Base-by-base conservation (phyloP, 257 asterid species). In the Paraleonurus japonicus region DNA sequence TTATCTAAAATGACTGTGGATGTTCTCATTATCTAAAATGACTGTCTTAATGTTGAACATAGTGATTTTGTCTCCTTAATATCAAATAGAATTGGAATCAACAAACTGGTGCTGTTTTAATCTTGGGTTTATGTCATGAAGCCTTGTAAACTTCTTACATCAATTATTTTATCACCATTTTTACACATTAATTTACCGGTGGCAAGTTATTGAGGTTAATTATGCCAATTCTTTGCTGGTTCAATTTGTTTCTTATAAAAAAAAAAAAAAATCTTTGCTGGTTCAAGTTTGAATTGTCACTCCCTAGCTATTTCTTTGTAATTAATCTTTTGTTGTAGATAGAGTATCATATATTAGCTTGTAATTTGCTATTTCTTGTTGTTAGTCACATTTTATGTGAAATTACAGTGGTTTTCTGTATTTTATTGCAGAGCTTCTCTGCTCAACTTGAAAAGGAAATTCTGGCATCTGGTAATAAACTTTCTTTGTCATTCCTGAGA, bases 401-500 rank as follows among this genome's bases (percentile, higher is more conserved):
- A 30, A 61, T 74, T 26, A 69, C 69, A 70, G 62, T 41, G 64
- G 43, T 59, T 63, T 20, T 61, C 45, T 75, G 60, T 71, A 37
- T 61, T 66, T 75, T 48, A 20, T 75, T 85, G 35, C 90, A 92
- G 96, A 86, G 78, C 75, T 92, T 89, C 83, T 86, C 96, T 60
- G 98, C 88, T 73, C 96, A 92, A 85, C 89, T 89, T 72, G 98
- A 92, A 83, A 92, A 82, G 72, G 98, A 92, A 59, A 86, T 87
- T 76, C 86, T 92, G 85, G 83, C 88, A 61, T 92, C 98, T 75
- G 98, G 98, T 92, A 88, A 79, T 55, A 76, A 76, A 27, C 60
- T 67, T 75, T 47, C 61, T 28, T 75, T 37, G 9, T 63, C 64
- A 3, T 67, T 76, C 67, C 48, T 51, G 60, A 47, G 8, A 39